Percentiles rank a stretch among this genome's conserved stretches.
Evolutionary conservation across 345 rosid genomes (phyloP).

Genomic region (Eucalyptus polyanthemos): DNA sequence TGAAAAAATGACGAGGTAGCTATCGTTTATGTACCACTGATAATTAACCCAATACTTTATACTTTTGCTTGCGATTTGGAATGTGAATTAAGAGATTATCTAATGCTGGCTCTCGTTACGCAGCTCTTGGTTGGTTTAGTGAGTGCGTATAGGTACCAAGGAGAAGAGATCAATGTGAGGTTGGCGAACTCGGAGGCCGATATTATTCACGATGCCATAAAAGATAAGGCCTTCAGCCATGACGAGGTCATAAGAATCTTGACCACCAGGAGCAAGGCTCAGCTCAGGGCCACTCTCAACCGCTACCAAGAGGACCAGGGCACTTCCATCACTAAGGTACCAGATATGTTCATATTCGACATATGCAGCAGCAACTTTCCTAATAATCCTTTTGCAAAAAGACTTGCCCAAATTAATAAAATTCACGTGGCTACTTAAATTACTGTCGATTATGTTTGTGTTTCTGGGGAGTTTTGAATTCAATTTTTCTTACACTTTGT

Average conservation of each 20-base stretch:
- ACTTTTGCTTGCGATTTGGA: background rate
- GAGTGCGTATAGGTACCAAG: conserved; percentile 43
- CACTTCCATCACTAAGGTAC: conserved; percentile 41
- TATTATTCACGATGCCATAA: conserved; percentile 29
- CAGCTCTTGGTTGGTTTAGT: conserved; percentile 55
- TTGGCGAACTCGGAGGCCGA: conserved; percentile 38
- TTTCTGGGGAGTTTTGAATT: background rate
- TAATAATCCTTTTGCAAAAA: background rate
- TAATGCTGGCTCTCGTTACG: background rate
- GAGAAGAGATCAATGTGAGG: conserved; percentile 28
- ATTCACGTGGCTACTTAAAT: background rate
- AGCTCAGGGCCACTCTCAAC: conserved; percentile 52
- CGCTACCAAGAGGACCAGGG: conserved; percentile 30
- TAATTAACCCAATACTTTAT: background rate
- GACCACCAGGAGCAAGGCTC: conserved; percentile 50
- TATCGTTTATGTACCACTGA: background rate
- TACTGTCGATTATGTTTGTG: no score
- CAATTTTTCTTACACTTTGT: background rate
- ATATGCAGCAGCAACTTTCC: background rate
- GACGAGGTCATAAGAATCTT: conserved; percentile 49
- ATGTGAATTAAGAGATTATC: background rate
- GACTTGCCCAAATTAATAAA: background rate
- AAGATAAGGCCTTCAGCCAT: conserved; percentile 23
- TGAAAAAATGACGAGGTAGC: background rate
- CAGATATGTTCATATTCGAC: background rate